These are phyloP conservation scores for Escovopsis weberi DNA, from an alignment of 2,329 filamentous ascomycete species.

Conservation along the genomic window DNA sequence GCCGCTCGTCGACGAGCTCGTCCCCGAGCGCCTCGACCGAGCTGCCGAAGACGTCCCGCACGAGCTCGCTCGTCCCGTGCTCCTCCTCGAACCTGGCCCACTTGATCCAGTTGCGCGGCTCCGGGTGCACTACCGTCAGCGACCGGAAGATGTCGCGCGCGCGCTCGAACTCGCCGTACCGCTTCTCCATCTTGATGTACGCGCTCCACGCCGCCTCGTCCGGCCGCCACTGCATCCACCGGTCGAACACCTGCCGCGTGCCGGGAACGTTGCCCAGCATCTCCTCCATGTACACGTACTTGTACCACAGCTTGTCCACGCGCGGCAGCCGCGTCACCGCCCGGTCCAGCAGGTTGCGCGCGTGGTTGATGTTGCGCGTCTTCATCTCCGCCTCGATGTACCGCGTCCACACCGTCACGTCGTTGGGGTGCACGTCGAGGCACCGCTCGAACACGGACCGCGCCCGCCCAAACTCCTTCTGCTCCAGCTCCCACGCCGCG, in stretches of 20 bases:
- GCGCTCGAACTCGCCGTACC: conserved; percentile 81
- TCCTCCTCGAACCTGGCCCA: conserved; percentile 98
- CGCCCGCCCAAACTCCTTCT: conserved; percentile 90
- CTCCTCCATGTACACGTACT: conserved; percentile 98
- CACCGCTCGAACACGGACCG: conserved; percentile 90
- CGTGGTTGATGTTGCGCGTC: conserved; percentile 84
- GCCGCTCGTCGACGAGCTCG: conserved; percentile 87
- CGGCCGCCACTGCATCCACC: conserved; percentile 98
- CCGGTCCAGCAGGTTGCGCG: conserved; percentile 82
- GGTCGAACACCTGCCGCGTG: conserved; percentile 85
- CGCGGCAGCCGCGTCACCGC: conserved; percentile 85
- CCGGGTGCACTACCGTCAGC: conserved; percentile 85
- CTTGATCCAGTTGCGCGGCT: conserved; percentile 95
- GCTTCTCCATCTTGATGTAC: conserved; percentile 94
- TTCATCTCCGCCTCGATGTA: conserved; percentile 98
- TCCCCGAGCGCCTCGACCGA: conserved; percentile 85
- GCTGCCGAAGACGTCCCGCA: conserved; percentile 79
- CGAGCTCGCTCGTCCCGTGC: conserved; percentile 77
- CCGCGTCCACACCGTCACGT: conserved; percentile 74
- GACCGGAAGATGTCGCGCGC: conserved; percentile 81
- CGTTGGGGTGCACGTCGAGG: conserved; percentile 79
- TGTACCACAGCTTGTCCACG: conserved; percentile 97
- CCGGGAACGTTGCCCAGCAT: conserved; percentile 89
- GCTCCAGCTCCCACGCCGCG: conserved; percentile 92
- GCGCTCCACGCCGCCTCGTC: conserved; percentile 91